Evolutionary conservation across 371 early-diverging fungal genomes (phyloP), one percentile per base, ranked within the genome.

Genomic region (Cokeromyces recurvatus): DNA sequence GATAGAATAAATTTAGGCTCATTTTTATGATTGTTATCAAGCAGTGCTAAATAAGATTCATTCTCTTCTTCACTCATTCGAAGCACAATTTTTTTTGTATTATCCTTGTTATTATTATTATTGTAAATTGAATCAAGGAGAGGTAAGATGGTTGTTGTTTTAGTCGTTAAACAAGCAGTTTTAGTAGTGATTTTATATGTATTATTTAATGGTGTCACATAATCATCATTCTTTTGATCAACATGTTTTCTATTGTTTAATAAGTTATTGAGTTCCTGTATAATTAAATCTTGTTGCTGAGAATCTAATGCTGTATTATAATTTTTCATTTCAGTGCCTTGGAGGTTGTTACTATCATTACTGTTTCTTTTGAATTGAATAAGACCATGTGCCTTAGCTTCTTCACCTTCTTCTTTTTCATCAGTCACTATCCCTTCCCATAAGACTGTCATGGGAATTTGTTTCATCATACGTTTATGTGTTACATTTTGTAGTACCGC

Each of bases 401-500:
- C 11, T 32, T 48, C 34, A 9, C 31, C 39, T 16, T 48, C 49
- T 3, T 60, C 61, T 31, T 49, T 38, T 23, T 68, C 59, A 15
- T 59, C 59, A 2, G 63, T 47, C 7, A 76, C 71, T 0, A 70
- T 41, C 2, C 76, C 77, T 32, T 73, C 66, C 62, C 74, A 77
- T 2, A 77, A 23, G 3, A 67, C 46, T 42, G 60, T 67, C 25
- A 63, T 55, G 19, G 64, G 49, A 42, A 69, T 62, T 48, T 64
- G 50, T 29, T 68, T 56, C 61, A 70, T 59, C 15, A 68, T 70
- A 20, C 79, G 69, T 9, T 76, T 66, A 38, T 77, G 77, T 9
- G 86, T 90, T 14, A 88, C 82, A 32, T 81, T 81, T 53, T 92
- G 92, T 6, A 92, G 66, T 34, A 87, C 85, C 2, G 85, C 84